Conservation (phyloP, 106 monocot genomes). For the Posidonia australis region DNA sequence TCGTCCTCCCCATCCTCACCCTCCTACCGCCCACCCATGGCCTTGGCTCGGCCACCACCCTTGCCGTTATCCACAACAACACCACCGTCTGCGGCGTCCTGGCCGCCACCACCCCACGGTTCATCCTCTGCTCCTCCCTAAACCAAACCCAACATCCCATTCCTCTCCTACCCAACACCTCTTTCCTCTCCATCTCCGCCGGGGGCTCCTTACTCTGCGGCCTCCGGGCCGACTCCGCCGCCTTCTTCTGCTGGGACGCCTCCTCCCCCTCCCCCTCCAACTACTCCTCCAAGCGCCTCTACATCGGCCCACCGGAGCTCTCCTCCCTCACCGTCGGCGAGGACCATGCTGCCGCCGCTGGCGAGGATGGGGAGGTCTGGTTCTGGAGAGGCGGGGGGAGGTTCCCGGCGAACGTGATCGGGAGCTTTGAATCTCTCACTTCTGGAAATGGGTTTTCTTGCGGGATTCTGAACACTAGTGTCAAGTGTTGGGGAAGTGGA, state of each 20-base stretch:
- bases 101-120: neutral
- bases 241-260: constrained; percentile 54
- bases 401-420: constrained; percentile 22
- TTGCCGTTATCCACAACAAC: neutral
- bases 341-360: constrained; percentile 35
- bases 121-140: neutral
- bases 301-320: constrained; percentile 26
- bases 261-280: neutral
- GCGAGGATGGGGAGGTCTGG: constrained; percentile 9
- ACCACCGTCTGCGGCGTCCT: constrained; percentile 5
- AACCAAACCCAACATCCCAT: neutral
- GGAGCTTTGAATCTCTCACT: constrained; percentile 47
- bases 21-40: neutral
- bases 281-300: constrained; percentile 40
- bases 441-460: constrained; percentile 72
- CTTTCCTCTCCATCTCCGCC: constrained; percentile 17
- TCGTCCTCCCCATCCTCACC: neutral
- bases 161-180: constrained; percentile 9
- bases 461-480: constrained; percentile 28
- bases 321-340: constrained; percentile 48
- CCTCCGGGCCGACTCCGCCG: neutral
- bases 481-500: constrained; percentile 40
- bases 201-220: constrained; percentile 17
- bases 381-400: constrained; percentile 43
- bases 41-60: neutral